phyloP scores from a whole-genome alignment of 768 basidiomycete genomes.

The Auricularia cornea region DNA sequence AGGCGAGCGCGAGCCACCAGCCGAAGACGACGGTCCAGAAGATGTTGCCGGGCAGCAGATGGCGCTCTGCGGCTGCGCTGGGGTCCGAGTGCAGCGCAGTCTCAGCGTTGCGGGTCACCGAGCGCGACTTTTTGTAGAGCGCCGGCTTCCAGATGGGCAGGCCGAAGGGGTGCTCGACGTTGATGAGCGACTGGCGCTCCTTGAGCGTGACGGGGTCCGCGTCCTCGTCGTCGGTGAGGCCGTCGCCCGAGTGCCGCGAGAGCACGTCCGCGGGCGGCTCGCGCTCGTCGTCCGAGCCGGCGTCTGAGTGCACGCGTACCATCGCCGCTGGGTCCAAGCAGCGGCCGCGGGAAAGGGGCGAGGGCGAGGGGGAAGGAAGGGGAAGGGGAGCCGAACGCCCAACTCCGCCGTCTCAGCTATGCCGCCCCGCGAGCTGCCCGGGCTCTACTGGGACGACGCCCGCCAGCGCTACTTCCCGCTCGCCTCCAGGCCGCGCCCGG shows the following conservation, averaged over 20 bases:
- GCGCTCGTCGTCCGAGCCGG: conserved; percentile 1
- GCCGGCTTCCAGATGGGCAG: conserved; percentile 99
- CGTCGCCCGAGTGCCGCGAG: background rate
- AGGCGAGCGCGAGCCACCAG: conserved; percentile 81
- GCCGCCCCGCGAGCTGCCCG: conserved; percentile 39
- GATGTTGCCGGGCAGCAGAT: conserved; percentile 88
- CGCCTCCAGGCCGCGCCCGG: conserved; percentile 21
- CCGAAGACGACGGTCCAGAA: conserved; percentile 88
- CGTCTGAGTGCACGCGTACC: background rate
- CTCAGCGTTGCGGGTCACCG: conserved; percentile 94
- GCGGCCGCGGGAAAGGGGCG: background rate
- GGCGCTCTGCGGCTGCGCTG: conserved; percentile 86
- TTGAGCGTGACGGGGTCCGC: conserved; percentile 87
- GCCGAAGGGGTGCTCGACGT: conserved; percentile 98
- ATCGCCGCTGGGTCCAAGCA: background rate
- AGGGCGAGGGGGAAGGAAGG: background rate
- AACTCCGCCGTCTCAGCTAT: background rate
- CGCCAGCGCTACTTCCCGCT: conserved; percentile 51
- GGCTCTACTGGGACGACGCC: conserved; percentile 46
- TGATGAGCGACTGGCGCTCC: conserved; percentile 95
- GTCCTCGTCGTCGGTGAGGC: conserved; percentile 25
- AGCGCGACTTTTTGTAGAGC: conserved; percentile 93
- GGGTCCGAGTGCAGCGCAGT: conserved; percentile 88
- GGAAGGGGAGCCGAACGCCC: background rate
- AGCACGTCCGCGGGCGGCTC: background rate